Evolutionary conservation across 495 filamentous ascomycete species (phyloP), one percentile per base, ranked within the genome.

Genomic region (Lophiostoma macrostomum): DNA sequence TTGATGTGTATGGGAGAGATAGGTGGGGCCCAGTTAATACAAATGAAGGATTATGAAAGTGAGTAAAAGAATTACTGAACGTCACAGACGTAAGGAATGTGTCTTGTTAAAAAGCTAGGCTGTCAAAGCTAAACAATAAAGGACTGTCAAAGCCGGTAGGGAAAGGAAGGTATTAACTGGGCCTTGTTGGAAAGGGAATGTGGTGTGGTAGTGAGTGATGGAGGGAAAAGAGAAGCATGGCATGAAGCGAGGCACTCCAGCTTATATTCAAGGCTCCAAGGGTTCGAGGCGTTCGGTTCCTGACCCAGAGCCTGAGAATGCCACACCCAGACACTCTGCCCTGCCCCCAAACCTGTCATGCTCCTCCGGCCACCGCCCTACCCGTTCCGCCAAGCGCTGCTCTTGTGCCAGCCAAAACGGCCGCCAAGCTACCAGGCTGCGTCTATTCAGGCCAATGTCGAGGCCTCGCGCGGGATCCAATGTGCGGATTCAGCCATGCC

Each of bases 91-190:
- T 39, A 37, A 36, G 48, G 50, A 22, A 38, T 49, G 29, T 18
- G 44, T 42, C 30, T 19, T 42, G 19, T 4, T 41, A 3, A 25
- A 44, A 8, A 27, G 29, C 18, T 25, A 53, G 28, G 43, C 11
- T 12, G 32, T 29, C 11, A n/a, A n/a, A n/a, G n/a, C n/a, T n/a
- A n/a, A n/a, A 16, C 22, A 56, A 56, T 31, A 35, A 36, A 11
- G n/a, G 34, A 45, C 53, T 51, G 18, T 56, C 60, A 63, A 63
- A 63, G 60, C 51, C 54, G 50, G 49, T 18, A 39, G 48, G 41
- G 29, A 32, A 59, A 48, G 35, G 34, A 43, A 48, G 27, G 45
- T 53, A 57, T 50, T 57, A 58, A 58, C 47, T 52, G 42, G 48
- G 48, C n/a, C 29, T 34, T 18, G 41, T 39, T 20, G 13, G 37